These are phyloP conservation scores for Cadophora luteo-olivacea DNA, from an alignment of 2,329 filamentous ascomycete species.

Conservation along the genomic window DNA sequence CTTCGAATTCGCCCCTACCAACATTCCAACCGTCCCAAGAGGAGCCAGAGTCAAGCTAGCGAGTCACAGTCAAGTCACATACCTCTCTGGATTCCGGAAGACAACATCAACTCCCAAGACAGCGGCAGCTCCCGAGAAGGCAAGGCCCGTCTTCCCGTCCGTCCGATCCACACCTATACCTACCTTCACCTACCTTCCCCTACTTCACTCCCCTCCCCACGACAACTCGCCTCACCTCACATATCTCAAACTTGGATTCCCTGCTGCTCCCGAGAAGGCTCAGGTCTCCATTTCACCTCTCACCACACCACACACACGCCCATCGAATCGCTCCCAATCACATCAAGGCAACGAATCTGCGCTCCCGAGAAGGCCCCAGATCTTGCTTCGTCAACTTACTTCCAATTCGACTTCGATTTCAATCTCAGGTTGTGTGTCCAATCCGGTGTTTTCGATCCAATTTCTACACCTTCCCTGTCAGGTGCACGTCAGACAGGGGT, in stretches of 20 bases:
- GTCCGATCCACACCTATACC: not conserved
- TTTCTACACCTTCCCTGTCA: constrained; percentile 11
- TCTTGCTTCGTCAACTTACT: not conserved
- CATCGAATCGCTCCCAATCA: too few relatives aligned
- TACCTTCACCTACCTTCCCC: too few relatives aligned
- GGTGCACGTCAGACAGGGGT: constrained; percentile 14
- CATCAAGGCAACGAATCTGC: not conserved
- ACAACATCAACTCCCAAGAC: not conserved
- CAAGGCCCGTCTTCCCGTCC: not conserved
- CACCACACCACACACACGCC: not conserved
- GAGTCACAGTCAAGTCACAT: constrained; percentile 1
- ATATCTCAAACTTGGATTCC: not conserved
- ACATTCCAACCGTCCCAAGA: not conserved
- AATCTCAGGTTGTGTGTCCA: not conserved
- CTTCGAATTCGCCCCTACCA: not conserved
- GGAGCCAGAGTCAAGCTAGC: not conserved
- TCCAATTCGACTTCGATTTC: not conserved
- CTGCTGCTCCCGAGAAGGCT: constrained; percentile 18
- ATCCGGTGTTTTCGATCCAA: not conserved
- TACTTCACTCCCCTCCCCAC: not conserved
- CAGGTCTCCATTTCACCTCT: constrained; percentile 7
- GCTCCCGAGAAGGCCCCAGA: not conserved
- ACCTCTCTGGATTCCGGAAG: not conserved
- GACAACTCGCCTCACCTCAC: too few relatives aligned
- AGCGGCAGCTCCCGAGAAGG: constrained; percentile 9